Conservation (phyloP, 805 yeast genomes). For the Candida argentea region DNA sequence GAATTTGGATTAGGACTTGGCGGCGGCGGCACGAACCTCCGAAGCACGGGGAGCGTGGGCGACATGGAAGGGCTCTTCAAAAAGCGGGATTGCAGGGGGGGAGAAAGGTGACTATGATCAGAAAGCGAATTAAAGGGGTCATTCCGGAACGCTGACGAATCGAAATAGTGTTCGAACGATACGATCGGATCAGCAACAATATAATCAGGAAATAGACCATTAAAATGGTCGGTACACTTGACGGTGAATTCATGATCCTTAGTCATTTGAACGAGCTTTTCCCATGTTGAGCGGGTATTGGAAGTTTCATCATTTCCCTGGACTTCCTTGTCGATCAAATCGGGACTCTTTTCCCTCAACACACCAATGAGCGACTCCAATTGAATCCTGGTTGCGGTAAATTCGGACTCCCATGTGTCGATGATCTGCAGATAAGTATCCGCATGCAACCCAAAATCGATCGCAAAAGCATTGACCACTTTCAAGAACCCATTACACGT, state of each 20-base stretch:
- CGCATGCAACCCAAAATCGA: constrained; percentile 5
- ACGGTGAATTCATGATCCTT: constrained; percentile 13
- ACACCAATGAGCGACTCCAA: constrained; percentile 24
- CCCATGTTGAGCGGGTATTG: constrained; percentile 17
- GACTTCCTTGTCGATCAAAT: constrained; percentile 24
- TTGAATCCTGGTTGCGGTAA: constrained; percentile 27
- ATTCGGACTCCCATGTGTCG: constrained; percentile 27
- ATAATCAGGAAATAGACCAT: constrained; percentile 23
- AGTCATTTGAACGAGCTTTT: constrained; percentile 11
- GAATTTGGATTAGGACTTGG: too few species aligned
- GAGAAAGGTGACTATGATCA: too few species aligned
- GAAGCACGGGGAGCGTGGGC: too few species aligned
- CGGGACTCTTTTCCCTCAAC: constrained; percentile 25
- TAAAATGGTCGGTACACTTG: constrained; percentile 16
- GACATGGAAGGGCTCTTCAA: too few species aligned
- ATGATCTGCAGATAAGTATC: constrained; percentile 21
- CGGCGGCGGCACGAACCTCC: too few species aligned
- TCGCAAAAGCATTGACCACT: constrained; percentile 4
- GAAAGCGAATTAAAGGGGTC: too few species aligned
- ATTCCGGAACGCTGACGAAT: too few species aligned
- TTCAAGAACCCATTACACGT: constrained; percentile 18
- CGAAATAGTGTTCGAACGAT: constrained; percentile 18
- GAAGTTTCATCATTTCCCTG: constrained; percentile 19
- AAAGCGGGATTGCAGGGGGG: too few species aligned
- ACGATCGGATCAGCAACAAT: constrained; percentile 22